Evolutionary conservation across 768 basidiomycete genomes (phyloP).

Genomic region (Boletus insuetus): DNA sequence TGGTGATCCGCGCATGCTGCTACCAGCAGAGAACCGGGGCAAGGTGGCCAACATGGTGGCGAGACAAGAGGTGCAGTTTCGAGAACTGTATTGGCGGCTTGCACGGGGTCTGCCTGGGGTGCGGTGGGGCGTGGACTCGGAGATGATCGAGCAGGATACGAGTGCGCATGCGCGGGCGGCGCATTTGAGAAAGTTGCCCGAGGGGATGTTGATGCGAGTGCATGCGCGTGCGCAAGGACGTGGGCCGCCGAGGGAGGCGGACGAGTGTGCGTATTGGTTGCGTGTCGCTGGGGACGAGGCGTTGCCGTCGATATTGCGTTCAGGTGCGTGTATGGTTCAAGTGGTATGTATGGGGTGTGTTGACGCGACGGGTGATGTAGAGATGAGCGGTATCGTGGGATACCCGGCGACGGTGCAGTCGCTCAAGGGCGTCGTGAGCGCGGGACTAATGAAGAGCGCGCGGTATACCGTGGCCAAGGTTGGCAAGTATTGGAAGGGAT

Average conservation of each 20-base stretch:
- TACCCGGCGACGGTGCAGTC: slow-evolving; percentile 83
- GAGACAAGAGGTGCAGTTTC: slow-evolving; percentile 79
- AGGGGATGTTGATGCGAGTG: slow-evolving; percentile 56
- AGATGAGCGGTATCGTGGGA: slow-evolving; percentile 75
- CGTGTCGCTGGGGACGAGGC: slow-evolving; percentile 63
- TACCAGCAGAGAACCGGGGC: slow-evolving; percentile 90
- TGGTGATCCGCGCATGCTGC: slow-evolving; percentile 91
- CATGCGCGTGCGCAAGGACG: slow-evolving; percentile 35
- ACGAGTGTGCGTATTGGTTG: slow-evolving; percentile 76
- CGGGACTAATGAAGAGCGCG: slow-evolving; percentile 75
- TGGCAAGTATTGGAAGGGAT: slow-evolving; percentile 73
- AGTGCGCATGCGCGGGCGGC: slow-evolving; percentile 63
- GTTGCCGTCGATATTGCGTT: slow-evolving; percentile 49
- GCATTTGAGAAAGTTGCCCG: slow-evolving; percentile 78
- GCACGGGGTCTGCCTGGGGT: slow-evolving; percentile 79
- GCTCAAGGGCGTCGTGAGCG: slow-evolving; percentile 81
- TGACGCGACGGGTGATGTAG: slow-evolving; percentile 34
- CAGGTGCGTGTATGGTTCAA: slow-evolving; percentile 40
- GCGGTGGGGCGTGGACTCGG: slow-evolving; percentile 56
- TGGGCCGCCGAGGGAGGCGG: slow-evolving; percentile 47
- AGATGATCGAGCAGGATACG: slow-evolving; percentile 71
- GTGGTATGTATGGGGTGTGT: too few relatives aligned
- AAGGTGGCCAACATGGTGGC: slow-evolving; percentile 94
- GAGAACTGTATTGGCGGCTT: slow-evolving; percentile 79
- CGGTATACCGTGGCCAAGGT: slow-evolving; percentile 77